Evolutionary conservation across 495 filamentous ascomycete genomes (phyloP), one percentile per base, ranked within the genome.

Genomic region (Lasiosphaeria miniovina): DNA sequence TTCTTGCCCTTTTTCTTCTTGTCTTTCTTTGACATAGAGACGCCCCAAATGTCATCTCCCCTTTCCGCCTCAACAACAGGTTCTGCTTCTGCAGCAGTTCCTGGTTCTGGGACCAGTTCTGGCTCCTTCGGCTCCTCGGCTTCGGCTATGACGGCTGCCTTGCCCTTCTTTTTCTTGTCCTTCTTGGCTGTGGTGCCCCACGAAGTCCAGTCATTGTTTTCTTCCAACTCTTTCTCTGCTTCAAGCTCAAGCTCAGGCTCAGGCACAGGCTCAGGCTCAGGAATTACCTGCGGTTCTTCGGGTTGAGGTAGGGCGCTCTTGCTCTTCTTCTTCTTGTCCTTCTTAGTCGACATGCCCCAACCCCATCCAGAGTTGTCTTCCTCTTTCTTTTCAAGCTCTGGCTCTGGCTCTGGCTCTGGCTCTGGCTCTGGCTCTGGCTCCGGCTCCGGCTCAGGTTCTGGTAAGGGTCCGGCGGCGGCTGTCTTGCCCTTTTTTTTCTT

Each of bases 1-100:
- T 17, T 50, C 52, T 69, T 70, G 51, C 69, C 65, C 49, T 74
- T 68, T 61, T 76, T 76, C 55, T 70, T 75, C 50, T 72, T 68
- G 54, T 67, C 61, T 31, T 63, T 65, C 43, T 63, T 63, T 0
- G 59, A 63, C 12, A 51, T 15, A 7, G 46, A 40, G 12, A 55
- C 43, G 11, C 60, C 66, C 66, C 60, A 68, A 15, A 53, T n/a
- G 34, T 60, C 59, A 32, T 61, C 61, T 31, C 68, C 40, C 45
- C 67, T 40, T 51, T 73, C 70, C 34, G 61, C 69, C 51, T 70
- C 72, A 1, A 71, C 65, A 33, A 74, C 74, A 38, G 70, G 68
- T 34, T 71, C 70, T 6, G 70, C 61, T 14, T 66, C 66, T 7
- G 68, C 68, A 14, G 62, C 64, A 3, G 58, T 49, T 38, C 60